These are phyloP conservation scores for Globisporangium irregulare DNA, from an alignment of 352 stramenopile species.

Conservation along the genomic window DNA sequence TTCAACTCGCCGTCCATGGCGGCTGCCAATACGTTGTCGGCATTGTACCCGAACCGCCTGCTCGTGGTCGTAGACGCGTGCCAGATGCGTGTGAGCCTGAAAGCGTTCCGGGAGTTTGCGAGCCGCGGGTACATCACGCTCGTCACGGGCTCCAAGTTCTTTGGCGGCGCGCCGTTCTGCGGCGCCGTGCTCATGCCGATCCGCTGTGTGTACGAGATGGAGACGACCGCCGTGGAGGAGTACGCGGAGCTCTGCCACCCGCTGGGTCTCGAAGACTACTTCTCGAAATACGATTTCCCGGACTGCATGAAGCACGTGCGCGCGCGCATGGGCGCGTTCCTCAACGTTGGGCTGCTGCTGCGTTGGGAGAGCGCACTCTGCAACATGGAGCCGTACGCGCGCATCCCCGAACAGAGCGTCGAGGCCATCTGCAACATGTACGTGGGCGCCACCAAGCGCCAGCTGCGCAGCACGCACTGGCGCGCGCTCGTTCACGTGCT, in stretches of 20 bases:
- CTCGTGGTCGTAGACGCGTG: constrained; percentile 86
- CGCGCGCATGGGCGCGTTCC: constrained; percentile 41
- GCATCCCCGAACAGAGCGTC: constrained; percentile 47
- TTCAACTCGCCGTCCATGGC: constrained; percentile 76
- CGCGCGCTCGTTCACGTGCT: constrained; percentile 47
- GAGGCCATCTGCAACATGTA: constrained; percentile 57
- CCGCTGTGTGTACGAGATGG: constrained; percentile 76
- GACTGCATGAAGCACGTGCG: constrained; percentile 64
- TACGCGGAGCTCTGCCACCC: constrained; percentile 64
- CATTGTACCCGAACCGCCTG: constrained; percentile 62
- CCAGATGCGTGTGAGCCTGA: constrained; percentile 76
- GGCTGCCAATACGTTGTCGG: constrained; percentile 45
- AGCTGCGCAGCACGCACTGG: constrained; percentile 37
- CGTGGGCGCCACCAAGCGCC: constrained; percentile 46
- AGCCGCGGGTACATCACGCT: constrained; percentile 68
- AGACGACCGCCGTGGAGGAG: constrained; percentile 53
- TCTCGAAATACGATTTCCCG: constrained; percentile 77
- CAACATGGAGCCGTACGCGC: constrained; percentile 77
- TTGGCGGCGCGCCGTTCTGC: constrained; percentile 81
- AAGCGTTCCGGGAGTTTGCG: constrained; percentile 59
- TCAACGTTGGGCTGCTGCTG: constrained; percentile 77
- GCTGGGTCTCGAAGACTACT: constrained; percentile 78
- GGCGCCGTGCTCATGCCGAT: constrained; percentile 81
- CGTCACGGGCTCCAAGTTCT: constrained; percentile 88
- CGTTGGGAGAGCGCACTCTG: constrained; percentile 79